phyloP scores from a whole-genome alignment of 495 filamentous ascomycete genomes.

The Xylaria longipes region DNA sequence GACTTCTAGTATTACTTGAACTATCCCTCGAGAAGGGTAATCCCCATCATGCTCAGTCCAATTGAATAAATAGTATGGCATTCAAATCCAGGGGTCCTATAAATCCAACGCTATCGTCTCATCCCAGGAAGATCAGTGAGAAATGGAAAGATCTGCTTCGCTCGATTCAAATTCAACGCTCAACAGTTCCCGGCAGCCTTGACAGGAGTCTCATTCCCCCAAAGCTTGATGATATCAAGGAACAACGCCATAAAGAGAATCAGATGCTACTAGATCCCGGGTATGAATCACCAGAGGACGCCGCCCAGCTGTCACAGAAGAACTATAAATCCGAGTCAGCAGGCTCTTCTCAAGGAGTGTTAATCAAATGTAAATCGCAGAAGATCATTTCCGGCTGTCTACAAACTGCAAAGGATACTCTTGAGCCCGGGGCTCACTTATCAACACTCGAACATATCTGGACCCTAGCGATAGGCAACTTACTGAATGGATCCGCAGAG shows the following conservation, averaged over 20 bases:
- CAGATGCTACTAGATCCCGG: not conserved
- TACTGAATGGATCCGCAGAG: not conserved
- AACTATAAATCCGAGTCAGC: not conserved
- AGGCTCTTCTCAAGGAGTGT: not conserved
- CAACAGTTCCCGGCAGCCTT: not conserved
- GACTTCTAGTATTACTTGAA: not conserved
- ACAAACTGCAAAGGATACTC: not conserved
- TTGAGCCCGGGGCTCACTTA: not conserved
- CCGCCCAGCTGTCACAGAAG: not conserved
- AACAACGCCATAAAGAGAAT: not conserved
- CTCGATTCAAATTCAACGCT: not conserved
- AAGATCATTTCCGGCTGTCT: not conserved
- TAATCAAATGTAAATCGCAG: constrained; percentile 1
- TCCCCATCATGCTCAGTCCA: not conserved
- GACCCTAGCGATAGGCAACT: not conserved
- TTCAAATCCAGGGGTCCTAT: not conserved
- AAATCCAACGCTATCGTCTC: not conserved
- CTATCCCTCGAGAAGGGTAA: not conserved
- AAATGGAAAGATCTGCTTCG: not conserved
- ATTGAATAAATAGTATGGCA: not conserved
- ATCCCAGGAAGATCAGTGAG: not conserved
- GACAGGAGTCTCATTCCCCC: not conserved
- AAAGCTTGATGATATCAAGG: not conserved
- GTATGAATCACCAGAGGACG: not conserved
- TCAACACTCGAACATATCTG: not conserved